Conservation (phyloP, 441 rosid genomes). For the Jatropha podagrica region DNA sequence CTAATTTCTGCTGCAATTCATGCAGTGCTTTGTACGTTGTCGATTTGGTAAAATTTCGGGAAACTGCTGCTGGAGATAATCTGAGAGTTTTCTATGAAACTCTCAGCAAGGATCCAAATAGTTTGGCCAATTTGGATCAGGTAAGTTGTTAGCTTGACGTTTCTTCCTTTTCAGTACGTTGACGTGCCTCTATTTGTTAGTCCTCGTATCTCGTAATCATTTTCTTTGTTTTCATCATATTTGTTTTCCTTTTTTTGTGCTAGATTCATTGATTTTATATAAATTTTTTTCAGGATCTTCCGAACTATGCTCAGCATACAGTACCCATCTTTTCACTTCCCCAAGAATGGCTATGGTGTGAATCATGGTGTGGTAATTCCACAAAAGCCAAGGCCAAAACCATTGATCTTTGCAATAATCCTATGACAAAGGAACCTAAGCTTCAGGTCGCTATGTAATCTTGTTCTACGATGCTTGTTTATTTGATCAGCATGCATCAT, state of each 20-base stretch:
- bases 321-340: slow-evolving; percentile 96
- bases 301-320: slow-evolving; percentile 94
- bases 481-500: not conserved
- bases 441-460: slow-evolving; percentile 57
- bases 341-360: slow-evolving; percentile 99
- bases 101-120: slow-evolving; percentile 99
- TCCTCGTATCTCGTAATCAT: not conserved
- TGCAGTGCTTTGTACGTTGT: slow-evolving; percentile 95
- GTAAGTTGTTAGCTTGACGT: slow-evolving; percentile 30
- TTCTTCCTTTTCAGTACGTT: not conserved
- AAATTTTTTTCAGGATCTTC: slow-evolving; percentile 75
- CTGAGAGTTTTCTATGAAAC: slow-evolving; percentile 95
- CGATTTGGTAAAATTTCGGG: slow-evolving; percentile 89
- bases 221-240: no score
- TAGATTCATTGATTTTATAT: not conserved
- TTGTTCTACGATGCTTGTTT: not conserved
- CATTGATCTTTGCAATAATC: slow-evolving; percentile 98
- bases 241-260: no score
- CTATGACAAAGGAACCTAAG: slow-evolving; percentile 99
- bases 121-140: slow-evolving; percentile 96
- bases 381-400: slow-evolving; percentile 93
- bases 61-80: slow-evolving; percentile 98
- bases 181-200: not conserved
- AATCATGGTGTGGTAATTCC: slow-evolving; percentile 98
- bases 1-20: slow-evolving; percentile 18